phyloP scores from a whole-genome alignment of 371 early-diverging fungal species.

The Zopfochytrium polystomum region DNA sequence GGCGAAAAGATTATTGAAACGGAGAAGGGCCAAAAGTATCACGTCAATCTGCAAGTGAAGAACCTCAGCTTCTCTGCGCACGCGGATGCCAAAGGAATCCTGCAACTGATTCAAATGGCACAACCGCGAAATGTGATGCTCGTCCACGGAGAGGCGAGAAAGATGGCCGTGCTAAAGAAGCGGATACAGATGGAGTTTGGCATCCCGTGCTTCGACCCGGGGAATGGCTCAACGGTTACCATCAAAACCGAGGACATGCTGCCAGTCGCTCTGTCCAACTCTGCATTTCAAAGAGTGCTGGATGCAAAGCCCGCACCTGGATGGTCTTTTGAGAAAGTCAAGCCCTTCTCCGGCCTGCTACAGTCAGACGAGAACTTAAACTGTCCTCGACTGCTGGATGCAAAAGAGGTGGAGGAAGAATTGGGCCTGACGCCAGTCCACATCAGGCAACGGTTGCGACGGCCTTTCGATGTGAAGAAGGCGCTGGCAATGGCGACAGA shows the following conservation, averaged over 20 bases:
- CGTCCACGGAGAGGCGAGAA: constrained; percentile 96
- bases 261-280: constrained; percentile 12
- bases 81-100: constrained; percentile 98
- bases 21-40: constrained; percentile 69
- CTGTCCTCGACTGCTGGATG: constrained; percentile 9
- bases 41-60: constrained; percentile 89
- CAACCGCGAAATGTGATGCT: constrained; percentile 92
- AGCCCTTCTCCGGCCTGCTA: constrained; percentile 16
- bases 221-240: constrained; percentile 63
- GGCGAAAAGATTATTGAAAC: constrained; percentile 81
- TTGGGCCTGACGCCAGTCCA: constrained; percentile 2
- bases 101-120: constrained; percentile 92
- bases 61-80: constrained; percentile 98
- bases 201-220: constrained; percentile 84
- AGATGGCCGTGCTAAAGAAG: constrained; percentile 82
- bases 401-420: not conserved
- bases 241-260: constrained; percentile 11
- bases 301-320: not conserved
- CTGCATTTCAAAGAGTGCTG: not conserved
- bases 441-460: constrained; percentile 7
- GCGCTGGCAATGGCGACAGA: too few species aligned
- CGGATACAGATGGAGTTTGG: constrained; percentile 76
- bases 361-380: not conserved
- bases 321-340: not conserved
- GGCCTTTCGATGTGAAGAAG: constrained; percentile 9